Percentiles rank a stretch among this genome's conserved stretches.
Conservation (phyloP, 2,329 filamentous ascomycete species). For the Talaromyces sp. region DNA sequence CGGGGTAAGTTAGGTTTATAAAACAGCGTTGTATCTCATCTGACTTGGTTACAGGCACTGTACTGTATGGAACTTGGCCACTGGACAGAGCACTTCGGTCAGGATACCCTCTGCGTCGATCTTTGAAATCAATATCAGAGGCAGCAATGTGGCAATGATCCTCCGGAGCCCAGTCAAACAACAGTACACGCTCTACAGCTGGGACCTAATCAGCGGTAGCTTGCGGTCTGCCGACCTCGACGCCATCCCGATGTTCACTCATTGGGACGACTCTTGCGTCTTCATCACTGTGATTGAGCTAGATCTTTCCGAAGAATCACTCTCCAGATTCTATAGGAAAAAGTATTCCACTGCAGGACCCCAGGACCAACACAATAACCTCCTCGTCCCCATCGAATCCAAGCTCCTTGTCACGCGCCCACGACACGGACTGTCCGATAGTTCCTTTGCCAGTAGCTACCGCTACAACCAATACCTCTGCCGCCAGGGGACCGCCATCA, state of each 20-base stretch:
- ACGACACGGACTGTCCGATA: not conserved
- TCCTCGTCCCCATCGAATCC: not conserved
- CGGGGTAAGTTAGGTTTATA: not conserved
- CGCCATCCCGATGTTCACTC: not conserved
- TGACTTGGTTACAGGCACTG: not conserved
- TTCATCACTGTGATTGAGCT: not conserved
- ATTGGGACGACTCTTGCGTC: not conserved
- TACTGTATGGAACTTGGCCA: constrained; percentile 3
- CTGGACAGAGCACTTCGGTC: not conserved
- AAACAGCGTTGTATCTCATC: not conserved
- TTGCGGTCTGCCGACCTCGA: not conserved
- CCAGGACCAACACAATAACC: too few species aligned
- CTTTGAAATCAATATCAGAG: not conserved
- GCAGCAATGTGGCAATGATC: not conserved
- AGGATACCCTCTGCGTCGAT: constrained; percentile 2
- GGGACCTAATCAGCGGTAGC: constrained; percentile 2
- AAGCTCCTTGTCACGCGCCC: not conserved
- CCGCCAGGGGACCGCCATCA: not conserved
- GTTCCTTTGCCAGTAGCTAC: not conserved
- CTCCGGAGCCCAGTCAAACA: not conserved
- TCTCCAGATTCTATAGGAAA: not conserved
- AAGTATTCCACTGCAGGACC: not conserved
- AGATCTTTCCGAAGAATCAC: not conserved
- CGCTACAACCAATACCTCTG: not conserved
- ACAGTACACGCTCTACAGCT: not conserved